Conservation (phyloP, 805 yeast genomes). For the Wickerhamiella bombiphila region DNA sequence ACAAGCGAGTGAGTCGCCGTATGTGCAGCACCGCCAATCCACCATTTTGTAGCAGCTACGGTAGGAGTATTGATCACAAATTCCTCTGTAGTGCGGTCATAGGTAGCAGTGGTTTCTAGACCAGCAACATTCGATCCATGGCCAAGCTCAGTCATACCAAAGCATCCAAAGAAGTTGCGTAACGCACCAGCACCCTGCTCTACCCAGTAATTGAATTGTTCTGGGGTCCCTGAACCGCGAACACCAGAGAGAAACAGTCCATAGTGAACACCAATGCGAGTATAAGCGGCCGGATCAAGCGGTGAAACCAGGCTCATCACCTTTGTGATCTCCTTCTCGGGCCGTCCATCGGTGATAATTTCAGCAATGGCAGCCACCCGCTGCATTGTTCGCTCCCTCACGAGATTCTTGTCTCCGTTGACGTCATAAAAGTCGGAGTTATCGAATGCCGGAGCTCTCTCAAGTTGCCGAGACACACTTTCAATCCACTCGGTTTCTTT, state of each 20-base stretch:
- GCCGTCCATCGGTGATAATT: conserved; percentile 16
- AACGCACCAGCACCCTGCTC: conserved; percentile 33
- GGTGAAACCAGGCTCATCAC: conserved; percentile 20
- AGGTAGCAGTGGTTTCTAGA: conserved; percentile 82
- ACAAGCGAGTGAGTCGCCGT: conserved; percentile 79
- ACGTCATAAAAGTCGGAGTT: conserved; percentile 32
- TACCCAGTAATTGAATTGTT: conserved; percentile 76
- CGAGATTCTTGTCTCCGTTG: conserved; percentile 25
- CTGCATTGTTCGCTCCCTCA: conserved; percentile 26
- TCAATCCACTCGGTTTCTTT: conserved; percentile 28
- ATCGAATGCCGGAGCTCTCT: conserved; percentile 37
- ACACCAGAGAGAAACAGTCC: conserved; percentile 73
- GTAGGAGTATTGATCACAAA: conserved; percentile 77
- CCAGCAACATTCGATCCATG: conserved; percentile 94
- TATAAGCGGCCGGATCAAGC: conserved; percentile 60
- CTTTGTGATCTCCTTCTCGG: conserved; percentile 19
- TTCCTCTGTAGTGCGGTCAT: conserved; percentile 46
- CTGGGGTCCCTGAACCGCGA: conserved; percentile 76
- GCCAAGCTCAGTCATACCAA: conserved; percentile 84
- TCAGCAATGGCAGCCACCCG: conserved; percentile 18
- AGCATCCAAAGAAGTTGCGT: conserved; percentile 53
- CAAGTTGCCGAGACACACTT: conserved; percentile 30
- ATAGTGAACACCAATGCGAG: conserved; percentile 76
- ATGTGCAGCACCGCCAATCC: conserved; percentile 98
- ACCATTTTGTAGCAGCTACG: conserved; percentile 90